Evolutionary conservation across 352 stramenopile genomes (phyloP).

Genomic region (Pythium coloratum): DNA sequence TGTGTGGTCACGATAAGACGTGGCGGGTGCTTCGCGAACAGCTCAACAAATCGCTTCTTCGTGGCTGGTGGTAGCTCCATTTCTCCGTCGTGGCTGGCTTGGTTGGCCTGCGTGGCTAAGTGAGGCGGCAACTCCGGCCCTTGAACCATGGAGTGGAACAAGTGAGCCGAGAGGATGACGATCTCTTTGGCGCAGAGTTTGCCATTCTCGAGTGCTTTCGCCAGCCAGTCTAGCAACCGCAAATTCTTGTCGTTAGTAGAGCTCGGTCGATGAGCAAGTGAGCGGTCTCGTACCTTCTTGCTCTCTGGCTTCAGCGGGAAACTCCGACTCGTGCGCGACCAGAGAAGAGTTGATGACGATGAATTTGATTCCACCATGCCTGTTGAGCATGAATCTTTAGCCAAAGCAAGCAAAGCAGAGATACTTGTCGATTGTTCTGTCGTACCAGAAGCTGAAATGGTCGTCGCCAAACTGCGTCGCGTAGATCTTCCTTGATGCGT

Average conservation of each 20-base stretch:
- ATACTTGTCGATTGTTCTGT: no score
- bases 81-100: conserved; percentile 1
- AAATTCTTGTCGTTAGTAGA: background rate
- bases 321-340: conserved; percentile 29
- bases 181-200: conserved; percentile 74
- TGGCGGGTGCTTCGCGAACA: conserved; percentile 17
- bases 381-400: conserved; percentile 13
- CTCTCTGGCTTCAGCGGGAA: conserved; percentile 33
- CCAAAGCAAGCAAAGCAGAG: no score
- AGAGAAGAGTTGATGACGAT: conserved; percentile 71
- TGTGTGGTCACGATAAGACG: conserved; percentile 26
- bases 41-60: conserved; percentile 21
- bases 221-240: conserved; percentile 55
- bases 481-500: conserved; percentile 29
- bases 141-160: conserved; percentile 27
- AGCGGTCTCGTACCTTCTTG: conserved; percentile 50
- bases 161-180: conserved; percentile 44
- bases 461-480: conserved; percentile 60
- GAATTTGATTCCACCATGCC: conserved; percentile 77
- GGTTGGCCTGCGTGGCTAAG: background rate
- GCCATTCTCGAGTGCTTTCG: conserved; percentile 78
- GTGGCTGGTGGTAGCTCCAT: conserved; percentile 28
- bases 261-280: no score
- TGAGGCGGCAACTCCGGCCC: conserved; percentile 28
- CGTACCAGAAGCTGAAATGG: conserved; percentile 76